Conservation (phyloP, 2,329 filamentous ascomycete genomes). For the Aspergillus sp. region DNA sequence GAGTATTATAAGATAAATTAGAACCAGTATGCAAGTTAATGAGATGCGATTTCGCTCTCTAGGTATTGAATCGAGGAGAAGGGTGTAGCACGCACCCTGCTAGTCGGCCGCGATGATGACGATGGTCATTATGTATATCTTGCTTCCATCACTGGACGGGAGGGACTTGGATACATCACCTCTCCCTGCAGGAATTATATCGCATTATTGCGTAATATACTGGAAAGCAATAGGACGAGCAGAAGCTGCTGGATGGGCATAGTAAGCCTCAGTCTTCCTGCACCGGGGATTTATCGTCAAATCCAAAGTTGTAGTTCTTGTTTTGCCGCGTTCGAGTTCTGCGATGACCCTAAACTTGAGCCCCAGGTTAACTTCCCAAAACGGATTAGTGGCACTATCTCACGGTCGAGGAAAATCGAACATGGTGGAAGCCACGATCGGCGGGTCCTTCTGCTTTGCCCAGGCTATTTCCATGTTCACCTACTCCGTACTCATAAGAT, state of each 20-base stretch:
- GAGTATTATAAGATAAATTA: slow-evolving; percentile 12
- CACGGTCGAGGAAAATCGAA: too few relatives aligned
- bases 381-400: too few relatives aligned
- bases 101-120: slow-evolving; percentile 1
- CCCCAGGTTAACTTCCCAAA: too few relatives aligned
- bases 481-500: too few relatives aligned
- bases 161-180: slow-evolving; percentile 8
- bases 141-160: background rate
- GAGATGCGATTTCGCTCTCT: background rate
- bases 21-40: slow-evolving; percentile 8
- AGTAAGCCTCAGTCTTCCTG: slow-evolving; percentile 13
- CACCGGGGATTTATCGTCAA: background rate
- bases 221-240: slow-evolving; percentile 14
- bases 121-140: slow-evolving; percentile 12
- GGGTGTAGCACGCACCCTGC: slow-evolving; percentile 9
- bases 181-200: slow-evolving; percentile 11
- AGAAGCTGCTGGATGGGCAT: slow-evolving; percentile 11
- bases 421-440: too few relatives aligned
- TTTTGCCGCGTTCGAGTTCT: too few relatives aligned
- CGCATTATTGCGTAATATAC: slow-evolving; percentile 7
- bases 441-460: too few relatives aligned
- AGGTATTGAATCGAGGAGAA: background rate
- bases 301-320: background rate
- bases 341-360: too few relatives aligned
- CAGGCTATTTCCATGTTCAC: too few relatives aligned